phyloP scores from a whole-genome alignment of 2,329 filamentous ascomycete genomes.

The Colletotrichum lentis region DNA sequence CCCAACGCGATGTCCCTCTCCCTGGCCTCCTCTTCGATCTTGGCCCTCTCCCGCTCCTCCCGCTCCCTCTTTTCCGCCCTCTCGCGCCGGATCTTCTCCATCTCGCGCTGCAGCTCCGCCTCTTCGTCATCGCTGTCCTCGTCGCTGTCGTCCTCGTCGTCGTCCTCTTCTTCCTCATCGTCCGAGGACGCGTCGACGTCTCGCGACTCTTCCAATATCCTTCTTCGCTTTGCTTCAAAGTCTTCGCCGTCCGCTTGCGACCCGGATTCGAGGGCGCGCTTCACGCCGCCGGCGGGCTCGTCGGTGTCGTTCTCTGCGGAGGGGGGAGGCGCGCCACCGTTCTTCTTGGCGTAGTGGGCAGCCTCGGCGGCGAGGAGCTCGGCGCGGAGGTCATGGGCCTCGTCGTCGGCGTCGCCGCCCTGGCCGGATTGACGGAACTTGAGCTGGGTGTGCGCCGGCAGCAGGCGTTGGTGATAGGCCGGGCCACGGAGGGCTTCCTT shows the following conservation, averaged over 20 bases:
- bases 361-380: conserved; percentile 91
- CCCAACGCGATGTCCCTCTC: conserved; percentile 90
- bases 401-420: conserved; percentile 79
- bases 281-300: conserved; percentile 55
- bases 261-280: conserved; percentile 69
- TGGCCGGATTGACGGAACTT: conserved; percentile 90
- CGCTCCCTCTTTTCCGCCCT: conserved; percentile 79
- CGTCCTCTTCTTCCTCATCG: conserved; percentile 61
- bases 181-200: conserved; percentile 85
- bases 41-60: conserved; percentile 63
- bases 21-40: conserved; percentile 80
- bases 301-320: conserved; percentile 56
- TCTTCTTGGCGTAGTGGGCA: conserved; percentile 85
- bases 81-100: conserved; percentile 93
- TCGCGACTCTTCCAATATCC: conserved; percentile 85
- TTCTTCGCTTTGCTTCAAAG: conserved; percentile 80
- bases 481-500: conserved; percentile 94
- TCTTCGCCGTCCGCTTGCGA: conserved; percentile 62
- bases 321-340: conserved; percentile 62
- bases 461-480: conserved; percentile 94
- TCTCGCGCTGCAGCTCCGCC: conserved; percentile 87
- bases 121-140: conserved; percentile 83
- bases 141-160: conserved; percentile 58
- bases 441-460: conserved; percentile 91
- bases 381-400: conserved; percentile 79